Evolutionary conservation across 1,284 basidiomycete species (phyloP), one percentile per base, ranked within the genome.

Genomic region (Ustilago vetiveriae): DNA sequence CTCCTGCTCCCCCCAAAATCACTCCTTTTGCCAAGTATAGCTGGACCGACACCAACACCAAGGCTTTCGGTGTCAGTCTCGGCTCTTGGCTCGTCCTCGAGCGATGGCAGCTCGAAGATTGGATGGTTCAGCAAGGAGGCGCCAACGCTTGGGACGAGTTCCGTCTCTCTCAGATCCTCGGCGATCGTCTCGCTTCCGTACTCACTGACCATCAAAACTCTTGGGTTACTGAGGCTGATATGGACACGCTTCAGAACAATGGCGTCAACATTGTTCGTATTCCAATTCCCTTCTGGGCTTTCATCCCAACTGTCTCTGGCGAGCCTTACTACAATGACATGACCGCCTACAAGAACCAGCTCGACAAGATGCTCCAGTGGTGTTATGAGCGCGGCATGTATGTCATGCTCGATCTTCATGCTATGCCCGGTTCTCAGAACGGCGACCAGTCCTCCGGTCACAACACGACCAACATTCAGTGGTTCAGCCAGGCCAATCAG

Each of bases 21-120:
- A 67, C 66, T 10, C 51, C 78, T 11, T 68, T 81, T 36, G 42
- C 76, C 3, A 51, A 44, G 21, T 82, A 76, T 75, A 74, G 73
- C 72, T 76, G 78, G 72, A 78, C 75, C 21, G 74, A 76, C 39
- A 49, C 72, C 43, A 71, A 73, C 45, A 62, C 67, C 16, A 82
- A 82, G 55, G 77, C 76, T 17, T 72, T 67, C 42, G 81, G 81
- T 32, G 74, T 72, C 47, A 76, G 72, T 33, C 68, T 82, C 16
- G 81, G 81, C 24, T 77, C 74, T 41, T 79, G 75, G 75, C 69
- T 82, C 41, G 53, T 80, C 10, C 60, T 82, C 30, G 78, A 81
- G 59, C 74, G 81, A 44, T 84, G 83, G 84, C 81, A 83, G 75
- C 57, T 78, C 38, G 83, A 84, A 50, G 81, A 83, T 56, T 84